phyloP scores from a whole-genome alignment of 2,329 filamentous ascomycete genomes.

The Xylaria sp. region DNA sequence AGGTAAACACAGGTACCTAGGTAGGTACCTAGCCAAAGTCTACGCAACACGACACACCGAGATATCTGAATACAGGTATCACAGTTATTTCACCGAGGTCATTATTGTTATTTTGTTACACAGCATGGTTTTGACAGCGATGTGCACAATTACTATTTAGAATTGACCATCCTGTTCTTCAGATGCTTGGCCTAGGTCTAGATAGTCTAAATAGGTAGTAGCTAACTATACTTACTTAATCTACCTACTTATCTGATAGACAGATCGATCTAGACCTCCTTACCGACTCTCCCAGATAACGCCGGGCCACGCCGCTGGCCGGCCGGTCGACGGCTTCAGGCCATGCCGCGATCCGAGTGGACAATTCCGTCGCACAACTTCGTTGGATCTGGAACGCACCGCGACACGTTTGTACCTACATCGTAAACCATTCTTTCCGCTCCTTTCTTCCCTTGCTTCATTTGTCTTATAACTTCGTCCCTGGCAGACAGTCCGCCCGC shows the following conservation, averaged over 20 bases:
- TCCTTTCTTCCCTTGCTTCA: not conserved
- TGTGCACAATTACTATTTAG: not conserved
- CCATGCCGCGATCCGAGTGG: constrained; percentile 38
- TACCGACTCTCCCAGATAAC: not conserved
- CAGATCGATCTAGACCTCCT: not conserved
- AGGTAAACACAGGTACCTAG: not conserved
- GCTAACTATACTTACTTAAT: no score
- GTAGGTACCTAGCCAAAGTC: not conserved
- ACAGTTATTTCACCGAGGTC: not conserved
- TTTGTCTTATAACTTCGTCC: not conserved
- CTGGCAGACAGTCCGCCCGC: not conserved
- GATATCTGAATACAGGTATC: not conserved
- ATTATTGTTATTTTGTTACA: not conserved
- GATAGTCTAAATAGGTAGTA: not conserved
- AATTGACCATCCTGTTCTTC: not conserved
- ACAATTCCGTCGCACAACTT: constrained; percentile 35
- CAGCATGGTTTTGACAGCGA: not conserved
- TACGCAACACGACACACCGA: no score
- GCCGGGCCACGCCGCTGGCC: constrained; percentile 44
- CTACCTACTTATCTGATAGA: not conserved
- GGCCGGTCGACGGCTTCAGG: constrained; percentile 39
- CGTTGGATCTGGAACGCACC: not conserved
- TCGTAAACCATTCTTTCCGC: not conserved
- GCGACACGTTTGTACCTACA: not conserved
- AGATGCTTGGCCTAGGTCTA: not conserved